phyloP scores from a whole-genome alignment of 495 filamentous ascomycete genomes.

The Talaromyces ruber region DNA sequence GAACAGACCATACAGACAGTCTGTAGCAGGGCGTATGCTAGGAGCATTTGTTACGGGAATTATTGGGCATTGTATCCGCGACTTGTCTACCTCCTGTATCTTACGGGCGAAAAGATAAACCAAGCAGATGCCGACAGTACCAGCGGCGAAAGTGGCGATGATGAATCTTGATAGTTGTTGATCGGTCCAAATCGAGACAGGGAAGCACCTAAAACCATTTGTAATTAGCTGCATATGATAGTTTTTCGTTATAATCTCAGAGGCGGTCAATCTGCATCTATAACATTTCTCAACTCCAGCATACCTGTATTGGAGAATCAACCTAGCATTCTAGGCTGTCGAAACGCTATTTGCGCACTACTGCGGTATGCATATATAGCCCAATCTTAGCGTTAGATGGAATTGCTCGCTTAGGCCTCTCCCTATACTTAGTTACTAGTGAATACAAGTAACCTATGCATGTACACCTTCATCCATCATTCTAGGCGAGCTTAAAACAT shows the following conservation, averaged over 20 bases:
- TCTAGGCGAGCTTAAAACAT: too few species aligned
- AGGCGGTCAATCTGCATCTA: background rate
- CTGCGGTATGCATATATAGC: too few species aligned
- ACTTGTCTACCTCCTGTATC: constrained; percentile 2
- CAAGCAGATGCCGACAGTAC: constrained; percentile 2
- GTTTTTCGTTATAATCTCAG: background rate
- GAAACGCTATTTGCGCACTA: too few species aligned
- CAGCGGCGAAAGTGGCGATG: background rate
- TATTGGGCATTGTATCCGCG: background rate
- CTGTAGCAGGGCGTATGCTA: background rate
- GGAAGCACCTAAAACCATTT: background rate
- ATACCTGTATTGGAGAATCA: background rate
- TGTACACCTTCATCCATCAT: too few species aligned
- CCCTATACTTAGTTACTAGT: too few species aligned
- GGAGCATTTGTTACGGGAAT: background rate
- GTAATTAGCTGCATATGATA: background rate
- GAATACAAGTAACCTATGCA: too few species aligned
- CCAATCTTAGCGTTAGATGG: too few species aligned
- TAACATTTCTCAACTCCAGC: too few species aligned
- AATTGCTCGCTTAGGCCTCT: too few species aligned
- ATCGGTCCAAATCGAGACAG: background rate
- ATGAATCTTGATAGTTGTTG: background rate
- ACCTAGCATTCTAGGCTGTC: too few species aligned
- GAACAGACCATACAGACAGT: background rate
- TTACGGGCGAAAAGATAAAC: background rate